Conservation (phyloP, 2,329 filamentous ascomycete species). For the Nigrospora sphaerica region DNA sequence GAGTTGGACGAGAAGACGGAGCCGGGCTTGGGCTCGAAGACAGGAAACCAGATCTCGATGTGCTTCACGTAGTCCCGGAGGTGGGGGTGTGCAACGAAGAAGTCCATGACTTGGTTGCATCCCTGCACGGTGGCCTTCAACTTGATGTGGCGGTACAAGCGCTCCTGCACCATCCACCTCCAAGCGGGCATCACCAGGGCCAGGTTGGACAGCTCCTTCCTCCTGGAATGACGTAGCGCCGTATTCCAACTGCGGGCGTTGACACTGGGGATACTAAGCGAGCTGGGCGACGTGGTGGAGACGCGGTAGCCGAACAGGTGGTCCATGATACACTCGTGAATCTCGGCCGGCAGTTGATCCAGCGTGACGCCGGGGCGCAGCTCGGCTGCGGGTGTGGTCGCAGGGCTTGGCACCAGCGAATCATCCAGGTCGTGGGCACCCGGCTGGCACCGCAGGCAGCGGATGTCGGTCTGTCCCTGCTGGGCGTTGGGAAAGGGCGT, state of each 20-base stretch:
- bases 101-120: conserved; percentile 50
- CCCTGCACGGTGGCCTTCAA: conserved; percentile 63
- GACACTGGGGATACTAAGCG: conserved; percentile 44
- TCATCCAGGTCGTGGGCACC: conserved; percentile 19
- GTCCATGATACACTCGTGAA: conserved; percentile 66
- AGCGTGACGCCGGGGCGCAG: conserved; percentile 29
- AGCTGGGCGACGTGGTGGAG: conserved; percentile 51
- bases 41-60: conserved; percentile 71
- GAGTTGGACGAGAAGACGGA: conserved; percentile 34
- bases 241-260: conserved; percentile 54
- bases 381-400: conserved; percentile 14
- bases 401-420: conserved; percentile 16
- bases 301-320: conserved; percentile 63
- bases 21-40: conserved; percentile 54
- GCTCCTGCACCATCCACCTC: conserved; percentile 61
- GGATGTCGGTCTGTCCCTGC: conserved; percentile 35
- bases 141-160: conserved; percentile 70
- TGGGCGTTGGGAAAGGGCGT: conserved; percentile 53
- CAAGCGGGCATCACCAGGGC: conserved; percentile 57
- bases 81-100: conserved; percentile 52
- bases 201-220: conserved; percentile 60
- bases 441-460: conserved; percentile 30
- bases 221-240: conserved; percentile 57
- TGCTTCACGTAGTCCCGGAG: conserved; percentile 61
- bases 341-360: conserved; percentile 56